phyloP scores from a whole-genome alignment of 768 basidiomycete genomes.

The Lactarius tabidus region DNA sequence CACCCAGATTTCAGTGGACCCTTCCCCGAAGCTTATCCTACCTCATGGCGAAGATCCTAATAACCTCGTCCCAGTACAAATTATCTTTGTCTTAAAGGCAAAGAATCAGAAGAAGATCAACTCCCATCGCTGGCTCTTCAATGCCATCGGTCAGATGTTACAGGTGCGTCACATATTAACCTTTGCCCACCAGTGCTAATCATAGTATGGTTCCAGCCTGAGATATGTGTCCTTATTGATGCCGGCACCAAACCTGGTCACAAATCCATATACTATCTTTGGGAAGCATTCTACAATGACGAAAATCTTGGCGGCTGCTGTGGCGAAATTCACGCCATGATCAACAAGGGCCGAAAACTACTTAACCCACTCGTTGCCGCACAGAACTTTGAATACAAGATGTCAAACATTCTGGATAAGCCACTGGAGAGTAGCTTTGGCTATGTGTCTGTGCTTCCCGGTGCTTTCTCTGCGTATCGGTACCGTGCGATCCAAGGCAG shows the following conservation, averaged over 20 bases:
- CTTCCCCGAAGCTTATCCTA: constrained; percentile 84
- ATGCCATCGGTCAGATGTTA: constrained; percentile 81
- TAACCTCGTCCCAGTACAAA: constrained; percentile 89
- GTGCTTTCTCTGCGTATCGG: constrained; percentile 97
- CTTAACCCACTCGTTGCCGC: constrained; percentile 91
- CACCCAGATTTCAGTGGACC: constrained; percentile 90
- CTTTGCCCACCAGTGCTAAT: not conserved
- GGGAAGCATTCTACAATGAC: constrained; percentile 88
- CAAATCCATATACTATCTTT: constrained; percentile 92
- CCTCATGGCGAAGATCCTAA: constrained; percentile 88
- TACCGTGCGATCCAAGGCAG: constrained; percentile 87
- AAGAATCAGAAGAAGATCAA: constrained; percentile 97
- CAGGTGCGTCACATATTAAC: constrained; percentile 43
- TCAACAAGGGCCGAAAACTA: constrained; percentile 86
- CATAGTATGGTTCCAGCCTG: constrained; percentile 51
- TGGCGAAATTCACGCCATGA: constrained; percentile 97
- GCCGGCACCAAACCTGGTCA: constrained; percentile 97
- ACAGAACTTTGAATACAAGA: constrained; percentile 97
- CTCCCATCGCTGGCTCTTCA: constrained; percentile 94
- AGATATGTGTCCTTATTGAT: constrained; percentile 88
- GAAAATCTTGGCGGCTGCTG: constrained; percentile 80
- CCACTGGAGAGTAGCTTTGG: constrained; percentile 95
- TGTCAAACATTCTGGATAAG: constrained; percentile 97
- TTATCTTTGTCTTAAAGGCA: constrained; percentile 87
- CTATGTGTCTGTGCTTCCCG: constrained; percentile 91